phyloP scores from a whole-genome alignment of 305 asterid species.

The Solanum aculeatissimum region DNA sequence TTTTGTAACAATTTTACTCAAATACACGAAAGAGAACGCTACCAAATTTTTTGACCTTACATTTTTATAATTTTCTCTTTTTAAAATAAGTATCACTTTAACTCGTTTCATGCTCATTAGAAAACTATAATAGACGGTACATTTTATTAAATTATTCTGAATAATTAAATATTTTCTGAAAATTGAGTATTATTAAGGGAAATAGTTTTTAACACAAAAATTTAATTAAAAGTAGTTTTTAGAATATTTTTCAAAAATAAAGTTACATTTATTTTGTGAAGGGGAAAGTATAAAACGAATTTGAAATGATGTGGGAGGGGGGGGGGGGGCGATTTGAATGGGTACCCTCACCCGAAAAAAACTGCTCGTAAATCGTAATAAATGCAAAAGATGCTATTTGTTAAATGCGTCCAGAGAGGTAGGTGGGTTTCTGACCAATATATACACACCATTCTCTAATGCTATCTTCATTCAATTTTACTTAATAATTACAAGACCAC shows the following conservation, averaged over 20 bases:
- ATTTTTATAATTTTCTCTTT: too few species aligned
- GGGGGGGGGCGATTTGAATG: background rate
- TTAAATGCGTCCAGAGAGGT: background rate
- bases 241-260: too few species aligned
- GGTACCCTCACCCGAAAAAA: background rate
- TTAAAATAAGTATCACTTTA: too few species aligned
- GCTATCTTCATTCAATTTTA: background rate
- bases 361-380: background rate
- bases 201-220: background rate
- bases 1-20: too few species aligned
- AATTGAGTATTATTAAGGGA: background rate
- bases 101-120: too few species aligned
- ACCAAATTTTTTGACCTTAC: too few species aligned
- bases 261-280: background rate
- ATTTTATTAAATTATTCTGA: too few species aligned
- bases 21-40: too few species aligned
- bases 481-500: background rate
- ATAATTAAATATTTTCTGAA: too few species aligned
- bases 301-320: background rate
- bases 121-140: too few species aligned
- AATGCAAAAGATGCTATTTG: background rate
- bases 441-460: background rate
- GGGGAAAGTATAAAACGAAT: background rate
- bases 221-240: too few species aligned
- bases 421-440: background rate